These are phyloP conservation scores for Lolium multiflorum DNA, from an alignment of 176 grass and related monocot genomes.

Conservation along the genomic window DNA sequence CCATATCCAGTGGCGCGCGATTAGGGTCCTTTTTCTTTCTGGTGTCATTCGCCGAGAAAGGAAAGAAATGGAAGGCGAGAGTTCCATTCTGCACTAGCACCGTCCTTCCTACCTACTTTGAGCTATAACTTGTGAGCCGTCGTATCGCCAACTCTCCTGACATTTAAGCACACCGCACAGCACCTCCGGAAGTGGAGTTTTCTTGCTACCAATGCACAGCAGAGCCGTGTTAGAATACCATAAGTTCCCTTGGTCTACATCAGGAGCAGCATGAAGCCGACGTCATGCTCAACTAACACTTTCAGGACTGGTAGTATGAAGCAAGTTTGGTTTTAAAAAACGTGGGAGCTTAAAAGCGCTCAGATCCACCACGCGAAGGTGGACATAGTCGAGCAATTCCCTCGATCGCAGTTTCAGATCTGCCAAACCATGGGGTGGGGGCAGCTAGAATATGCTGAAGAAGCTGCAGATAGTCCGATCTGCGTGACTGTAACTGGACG, in stretches of 20 bases:
- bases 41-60: not conserved
- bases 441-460: not conserved
- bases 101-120: not conserved
- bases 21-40: not conserved
- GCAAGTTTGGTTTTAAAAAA: not conserved
- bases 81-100: not conserved
- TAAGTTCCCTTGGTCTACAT: not conserved
- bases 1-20: not conserved
- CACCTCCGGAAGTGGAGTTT: too few species aligned
- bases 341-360: not conserved
- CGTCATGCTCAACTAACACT: not conserved
- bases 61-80: not conserved
- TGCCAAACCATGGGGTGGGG: not conserved
- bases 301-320: not conserved
- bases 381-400: not conserved
- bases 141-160: too few species aligned
- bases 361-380: not conserved
- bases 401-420: not conserved
- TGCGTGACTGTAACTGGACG: not conserved
- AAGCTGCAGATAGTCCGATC: conserved; percentile 17
- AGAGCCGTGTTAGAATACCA: not conserved
- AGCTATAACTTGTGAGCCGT: too few species aligned
- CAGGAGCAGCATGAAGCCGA: not conserved
- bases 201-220: too few species aligned
- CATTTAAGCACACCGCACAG: too few species aligned